Evolutionary conservation across 306 rosid species (phyloP), one percentile per base, ranked within the genome.

Genomic region (Glycine tomentella): DNA sequence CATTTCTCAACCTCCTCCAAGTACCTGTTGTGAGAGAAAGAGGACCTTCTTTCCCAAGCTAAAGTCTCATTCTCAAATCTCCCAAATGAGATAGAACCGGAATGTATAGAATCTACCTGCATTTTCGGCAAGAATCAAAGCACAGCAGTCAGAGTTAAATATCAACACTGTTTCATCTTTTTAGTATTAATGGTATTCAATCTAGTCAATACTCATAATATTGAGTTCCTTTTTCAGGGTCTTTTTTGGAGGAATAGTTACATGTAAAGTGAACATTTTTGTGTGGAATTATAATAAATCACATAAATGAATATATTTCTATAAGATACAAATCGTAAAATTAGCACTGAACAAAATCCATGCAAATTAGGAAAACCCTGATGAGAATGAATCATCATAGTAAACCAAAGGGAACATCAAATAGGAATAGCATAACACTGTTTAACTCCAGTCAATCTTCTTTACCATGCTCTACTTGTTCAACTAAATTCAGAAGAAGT

Each of bases 71-170:
- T 87, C 75, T 91, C 93, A 74, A 87, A 91, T 84, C 97, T 90
- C 74, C 98, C 98, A 79, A 93, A 93, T 76, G 97, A 93, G 88
- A 91, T 76, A 51, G 97, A 93, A 80, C 94, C 96, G 9, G 97
- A 93, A 83, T 86, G 90, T 83, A 89, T 61, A 75, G 91, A 90
- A 61, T 87, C 92, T 81, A 81, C 87, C 97, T 93, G 92, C 84
- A 85, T 31, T 31, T 75, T 83, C 81, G 31, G 31, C 31, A 83
- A 78, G 80, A 66, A 67, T 65, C 70, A 13, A 50, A 81, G 58
- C 55, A 76, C 56, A 45, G 56, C 48, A 46, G 12, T 72, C 67
- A 80, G 72, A 61, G 31, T 78, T 48, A 58, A 61, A 83, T 55
- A 70, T 83, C 55, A 72, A 57, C 38, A 56, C 16, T 9, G 20